A percentile compares a stretch with the other conserved stretches of the same genome.
These are phyloP conservation scores for Scheffersomyces segobiensis DNA, from an alignment of 1,139 yeast species.

Conservation along the genomic window DNA sequence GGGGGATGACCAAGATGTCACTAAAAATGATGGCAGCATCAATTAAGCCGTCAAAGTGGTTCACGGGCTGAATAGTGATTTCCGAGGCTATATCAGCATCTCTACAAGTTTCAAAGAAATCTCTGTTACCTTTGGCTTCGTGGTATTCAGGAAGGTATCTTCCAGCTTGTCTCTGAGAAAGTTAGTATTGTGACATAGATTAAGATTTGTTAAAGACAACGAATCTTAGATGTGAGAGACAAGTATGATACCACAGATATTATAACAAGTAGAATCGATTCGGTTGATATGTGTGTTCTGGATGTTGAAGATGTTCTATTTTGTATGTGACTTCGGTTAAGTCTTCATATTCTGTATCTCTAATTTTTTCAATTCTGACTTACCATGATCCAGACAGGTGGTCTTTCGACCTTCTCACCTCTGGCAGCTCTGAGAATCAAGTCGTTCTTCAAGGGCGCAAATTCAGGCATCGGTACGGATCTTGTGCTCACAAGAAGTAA, in stretches of 20 bases:
- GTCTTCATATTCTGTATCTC: no score
- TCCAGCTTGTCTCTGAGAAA: slow-evolving; percentile 73
- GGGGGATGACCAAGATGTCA: slow-evolving; percentile 94
- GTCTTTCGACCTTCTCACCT: slow-evolving; percentile 86
- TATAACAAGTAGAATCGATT: neutral
- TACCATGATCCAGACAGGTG: slow-evolving; percentile 97
- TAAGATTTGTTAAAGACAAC: no score
- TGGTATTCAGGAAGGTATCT: slow-evolving; percentile 90
- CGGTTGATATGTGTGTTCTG: neutral
- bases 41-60: slow-evolving; percentile 81
- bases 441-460: slow-evolving; percentile 82
- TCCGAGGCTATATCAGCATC: slow-evolving; percentile 92
- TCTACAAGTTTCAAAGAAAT: slow-evolving; percentile 90
- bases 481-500: neutral
- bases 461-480: slow-evolving; percentile 30
- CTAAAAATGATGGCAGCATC: slow-evolving; percentile 97
- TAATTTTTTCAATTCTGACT: slow-evolving; percentile 15
- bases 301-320: no score
- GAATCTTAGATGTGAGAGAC: no score
- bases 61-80: slow-evolving; percentile 94
- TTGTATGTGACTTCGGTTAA: no score
- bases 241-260: neutral
- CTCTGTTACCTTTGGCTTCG: slow-evolving; percentile 79
- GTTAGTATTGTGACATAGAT: slow-evolving; percentile 10
- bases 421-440: slow-evolving; percentile 86